Conservation (phyloP, 805 yeast genomes). For the Lipomyces kockii region DNA sequence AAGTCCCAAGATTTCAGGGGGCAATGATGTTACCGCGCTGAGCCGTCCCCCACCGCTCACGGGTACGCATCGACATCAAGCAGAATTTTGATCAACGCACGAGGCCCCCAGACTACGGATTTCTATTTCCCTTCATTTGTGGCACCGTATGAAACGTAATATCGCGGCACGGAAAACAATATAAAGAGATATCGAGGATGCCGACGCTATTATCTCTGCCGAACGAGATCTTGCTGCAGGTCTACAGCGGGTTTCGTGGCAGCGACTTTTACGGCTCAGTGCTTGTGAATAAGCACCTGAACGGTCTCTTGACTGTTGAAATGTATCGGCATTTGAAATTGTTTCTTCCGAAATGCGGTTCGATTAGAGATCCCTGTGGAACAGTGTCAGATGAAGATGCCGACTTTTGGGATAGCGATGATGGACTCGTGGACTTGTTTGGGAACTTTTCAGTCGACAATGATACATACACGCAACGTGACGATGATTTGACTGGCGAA, state of each 20-base stretch:
- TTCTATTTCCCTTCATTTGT: neutral
- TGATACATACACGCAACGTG: neutral
- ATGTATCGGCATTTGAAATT: conserved; percentile 33
- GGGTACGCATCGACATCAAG: neutral
- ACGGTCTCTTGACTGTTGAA: conserved; percentile 24
- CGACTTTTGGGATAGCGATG: conserved; percentile 18
- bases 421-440: conserved; percentile 21
- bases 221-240: conserved; percentile 29
- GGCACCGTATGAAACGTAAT: neutral
- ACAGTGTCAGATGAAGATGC: neutral
- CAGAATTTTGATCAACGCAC: neutral
- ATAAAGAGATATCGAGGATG: conserved; percentile 7
- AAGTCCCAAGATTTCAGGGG: conserved; percentile 1
- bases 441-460: conserved; percentile 20
- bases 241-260: conserved; percentile 29
- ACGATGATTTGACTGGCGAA: neutral
- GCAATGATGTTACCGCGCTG: neutral
- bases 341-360: conserved; percentile 21
- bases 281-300: conserved; percentile 30
- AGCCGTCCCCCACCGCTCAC: neutral
- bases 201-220: conserved; percentile 29
- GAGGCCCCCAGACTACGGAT: neutral
- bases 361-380: neutral
- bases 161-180: neutral
- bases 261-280: conserved; percentile 34